A percentile compares a stretch with the other conserved stretches of the same genome.
phyloP scores from a whole-genome alignment of 2,329 filamentous ascomycete species.

The Colletotrichum lupini region DNA sequence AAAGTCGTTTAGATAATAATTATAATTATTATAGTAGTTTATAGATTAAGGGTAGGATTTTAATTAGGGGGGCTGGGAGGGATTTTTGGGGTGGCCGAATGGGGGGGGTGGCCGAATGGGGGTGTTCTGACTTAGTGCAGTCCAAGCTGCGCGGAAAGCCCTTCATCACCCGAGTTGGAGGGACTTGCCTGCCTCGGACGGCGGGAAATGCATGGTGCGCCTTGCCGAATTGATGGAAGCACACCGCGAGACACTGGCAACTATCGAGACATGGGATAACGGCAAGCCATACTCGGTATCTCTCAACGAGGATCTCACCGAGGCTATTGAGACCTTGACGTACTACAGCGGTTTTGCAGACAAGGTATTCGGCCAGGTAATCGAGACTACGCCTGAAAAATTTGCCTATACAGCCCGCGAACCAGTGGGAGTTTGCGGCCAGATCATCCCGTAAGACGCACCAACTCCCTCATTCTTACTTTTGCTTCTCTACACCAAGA shows the following conservation, averaged over 20 bases:
- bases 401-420: conserved; percentile 82
- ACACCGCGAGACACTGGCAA: conserved; percentile 63
- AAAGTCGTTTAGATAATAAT: no score
- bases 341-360: conserved; percentile 87
- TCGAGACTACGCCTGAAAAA: conserved; percentile 76
- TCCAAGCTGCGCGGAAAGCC: conserved; percentile 75
- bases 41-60: no score
- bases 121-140: no score
- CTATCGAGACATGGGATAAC: conserved; percentile 81
- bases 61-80: no score
- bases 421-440: conserved; percentile 80
- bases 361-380: conserved; percentile 83
- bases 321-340: conserved; percentile 62
- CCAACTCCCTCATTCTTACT: no score
- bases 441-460: conserved; percentile 70
- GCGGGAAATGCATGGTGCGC: conserved; percentile 75
- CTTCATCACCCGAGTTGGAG: conserved; percentile 76
- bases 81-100: no score
- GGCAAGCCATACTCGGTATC: conserved; percentile 79
- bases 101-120: no score
- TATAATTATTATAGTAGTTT: no score
- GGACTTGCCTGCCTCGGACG: conserved; percentile 73
- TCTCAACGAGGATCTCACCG: conserved; percentile 70
- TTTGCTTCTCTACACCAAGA: no score
- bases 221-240: conserved; percentile 76